Base-by-base conservation (phyloP, 768 basidiomycete genomes). In the Cystofilobasidium macerans region DNA sequence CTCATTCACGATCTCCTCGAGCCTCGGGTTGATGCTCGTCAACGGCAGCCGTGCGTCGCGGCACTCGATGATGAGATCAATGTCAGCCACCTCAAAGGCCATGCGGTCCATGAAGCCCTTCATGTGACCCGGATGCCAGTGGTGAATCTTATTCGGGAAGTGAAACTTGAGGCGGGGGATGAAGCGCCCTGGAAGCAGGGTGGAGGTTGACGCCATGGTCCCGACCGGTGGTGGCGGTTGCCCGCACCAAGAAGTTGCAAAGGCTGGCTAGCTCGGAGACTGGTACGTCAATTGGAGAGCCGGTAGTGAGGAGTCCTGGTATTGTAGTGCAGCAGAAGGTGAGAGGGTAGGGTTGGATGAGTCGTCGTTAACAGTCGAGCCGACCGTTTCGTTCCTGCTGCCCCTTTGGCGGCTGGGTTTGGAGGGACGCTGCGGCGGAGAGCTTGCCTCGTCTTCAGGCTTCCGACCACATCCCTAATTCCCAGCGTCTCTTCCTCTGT, bases 11-110 rank as follows among this genome's bases (percentile, higher is more conserved):
- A 76, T 69, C 14, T 86, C 83, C 81, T 98, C 92, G 64, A 98
- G 82, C 22, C 83, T 84, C 65, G 85, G 82, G 76, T 98, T 98
- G 75, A 98, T 88, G 71, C 89, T 92, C 26, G 93, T 93, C 69
- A 98, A 80, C 8, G 94, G 94, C 62, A 98, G 80, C 35, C 94
- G 84, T 16, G 92, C 84, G 78, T 99, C 94, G 73, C 94, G 82
- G 33, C 93, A 84, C 78, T 99, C 94, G 69, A 99, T 85, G 59
- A 98, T 88, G 63, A 98, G 84, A 61, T 77, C 75, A 14, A 76
- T 75, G 68, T 85, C 84, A 36, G 85, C 82, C 47, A 97, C 81
- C 66, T 91, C 78, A 24, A 81, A 78, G 24, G 90, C 88, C 48
- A 95, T 79, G 74, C 83, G 82, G 68, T 85, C 81, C 48, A 85